These are phyloP conservation scores for Davidsoniella eucalypti DNA, from an alignment of 2,329 filamentous ascomycete species.

Conservation along the genomic window DNA sequence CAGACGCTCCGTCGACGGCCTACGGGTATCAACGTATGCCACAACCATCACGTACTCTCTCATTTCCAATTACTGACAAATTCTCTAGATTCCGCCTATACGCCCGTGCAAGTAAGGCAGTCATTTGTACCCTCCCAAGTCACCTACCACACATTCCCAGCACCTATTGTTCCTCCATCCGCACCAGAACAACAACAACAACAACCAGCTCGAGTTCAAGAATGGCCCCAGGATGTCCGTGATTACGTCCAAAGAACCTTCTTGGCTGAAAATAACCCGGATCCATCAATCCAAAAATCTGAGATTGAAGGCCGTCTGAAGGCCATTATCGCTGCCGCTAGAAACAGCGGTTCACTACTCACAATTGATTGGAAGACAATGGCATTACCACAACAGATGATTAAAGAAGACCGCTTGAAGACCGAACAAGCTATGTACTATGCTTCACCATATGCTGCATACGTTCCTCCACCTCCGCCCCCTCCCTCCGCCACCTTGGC, in stretches of 20 bases:
- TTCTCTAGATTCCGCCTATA: constrained; percentile 36
- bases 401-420: constrained; percentile 46
- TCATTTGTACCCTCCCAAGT: constrained; percentile 30
- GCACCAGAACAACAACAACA: constrained; percentile 15
- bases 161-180: background rate
- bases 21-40: constrained; percentile 7
- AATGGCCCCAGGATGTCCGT: constrained; percentile 71
- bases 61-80: background rate
- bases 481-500: constrained; percentile 16
- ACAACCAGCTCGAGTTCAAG: constrained; percentile 28
- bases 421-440: constrained; percentile 15
- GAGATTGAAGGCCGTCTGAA: constrained; percentile 80
- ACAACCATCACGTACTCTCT: background rate
- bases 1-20: constrained; percentile 3
- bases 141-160: constrained; percentile 20
- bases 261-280: constrained; percentile 47
- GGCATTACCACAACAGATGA: constrained; percentile 71
- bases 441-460: constrained; percentile 18
- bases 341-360: constrained; percentile 54
- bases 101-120: constrained; percentile 45
- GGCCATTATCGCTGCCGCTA: constrained; percentile 66
- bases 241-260: constrained; percentile 84
- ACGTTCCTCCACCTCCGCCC: constrained; percentile 12
- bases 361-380: constrained; percentile 68
- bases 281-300: constrained; percentile 40